phyloP scores from a whole-genome alignment of 345 rosid genomes.

The Hibiscus mutabilis region DNA sequence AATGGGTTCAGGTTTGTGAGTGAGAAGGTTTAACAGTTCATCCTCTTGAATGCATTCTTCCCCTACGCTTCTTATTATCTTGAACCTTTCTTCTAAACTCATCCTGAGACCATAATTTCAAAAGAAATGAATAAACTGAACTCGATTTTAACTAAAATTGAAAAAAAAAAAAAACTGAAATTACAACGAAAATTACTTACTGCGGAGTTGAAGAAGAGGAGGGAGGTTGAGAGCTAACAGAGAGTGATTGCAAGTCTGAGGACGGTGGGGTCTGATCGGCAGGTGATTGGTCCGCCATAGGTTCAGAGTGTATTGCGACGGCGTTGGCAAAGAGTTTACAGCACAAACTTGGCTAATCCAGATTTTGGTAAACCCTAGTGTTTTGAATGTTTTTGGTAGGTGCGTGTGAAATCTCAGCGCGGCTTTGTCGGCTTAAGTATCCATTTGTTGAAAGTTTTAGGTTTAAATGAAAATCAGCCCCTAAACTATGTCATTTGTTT shows the following conservation, averaged over 20 bases:
- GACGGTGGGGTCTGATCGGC: constrained; percentile 1
- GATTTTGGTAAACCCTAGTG: not conserved
- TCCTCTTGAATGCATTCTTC: constrained; percentile 89
- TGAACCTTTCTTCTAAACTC: constrained; percentile 58
- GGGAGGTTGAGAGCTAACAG: constrained; percentile 13
- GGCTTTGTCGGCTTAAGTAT: not conserved
- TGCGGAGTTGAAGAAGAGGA: constrained; percentile 18
- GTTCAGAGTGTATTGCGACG: not conserved
- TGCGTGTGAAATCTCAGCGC: not conserved
- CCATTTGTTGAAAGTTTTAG: not conserved
- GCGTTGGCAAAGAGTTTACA: not conserved
- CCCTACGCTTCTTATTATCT: constrained; percentile 65
- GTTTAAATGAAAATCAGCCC: too few relatives aligned
- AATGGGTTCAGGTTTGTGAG: constrained; percentile 67
- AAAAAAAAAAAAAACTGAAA: not conserved
- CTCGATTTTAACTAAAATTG: not conserved
- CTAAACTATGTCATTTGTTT: too few relatives aligned
- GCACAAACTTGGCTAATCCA: not conserved
- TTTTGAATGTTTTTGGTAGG: not conserved
- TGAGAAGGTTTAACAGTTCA: constrained; percentile 61
- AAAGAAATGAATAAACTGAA: not conserved
- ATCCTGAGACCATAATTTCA: constrained; percentile 27
- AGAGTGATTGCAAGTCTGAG: constrained; percentile 17
- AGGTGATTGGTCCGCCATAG: constrained; percentile 11
- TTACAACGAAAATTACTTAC: constrained; percentile 13